Conservation (phyloP, 441 rosid species). For the Manihot esculenta region DNA sequence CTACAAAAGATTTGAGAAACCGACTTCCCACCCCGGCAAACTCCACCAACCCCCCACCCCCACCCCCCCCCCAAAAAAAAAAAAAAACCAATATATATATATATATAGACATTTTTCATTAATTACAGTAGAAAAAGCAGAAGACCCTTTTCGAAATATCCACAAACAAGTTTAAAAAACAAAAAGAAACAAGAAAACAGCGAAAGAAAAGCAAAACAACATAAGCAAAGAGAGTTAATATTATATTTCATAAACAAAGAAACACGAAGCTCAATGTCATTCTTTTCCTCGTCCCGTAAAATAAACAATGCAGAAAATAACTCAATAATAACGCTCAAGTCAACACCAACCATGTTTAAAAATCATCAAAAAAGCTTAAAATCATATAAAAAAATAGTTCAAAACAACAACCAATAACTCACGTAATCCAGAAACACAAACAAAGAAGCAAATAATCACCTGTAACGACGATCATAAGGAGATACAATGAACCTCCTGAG, state of each 20-base stretch:
- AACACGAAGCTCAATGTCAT: constrained; percentile 15
- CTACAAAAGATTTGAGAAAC: not conserved
- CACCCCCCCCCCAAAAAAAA: not conserved
- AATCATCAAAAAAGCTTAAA: not conserved
- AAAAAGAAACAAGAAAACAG: not conserved
- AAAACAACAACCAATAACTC: not conserved
- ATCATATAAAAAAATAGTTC: not conserved
- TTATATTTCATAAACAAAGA: not conserved
- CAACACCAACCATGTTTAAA: not conserved
- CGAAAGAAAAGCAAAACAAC: not conserved
- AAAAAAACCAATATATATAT: no score
- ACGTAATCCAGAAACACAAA: not conserved
- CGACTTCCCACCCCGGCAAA: not conserved
- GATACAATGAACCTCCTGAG: constrained; percentile 60
- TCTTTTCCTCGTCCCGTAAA: not conserved
- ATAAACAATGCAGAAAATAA: not conserved
- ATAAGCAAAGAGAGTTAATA: no score
- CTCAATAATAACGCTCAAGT: not conserved
- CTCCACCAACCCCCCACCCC: not conserved
- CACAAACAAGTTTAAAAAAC: not conserved
- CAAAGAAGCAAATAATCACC: constrained; percentile 34
- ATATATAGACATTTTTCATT: no score
- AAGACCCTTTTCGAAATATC: not conserved
- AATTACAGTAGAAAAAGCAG: no score
- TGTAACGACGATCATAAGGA: constrained; percentile 83